Base-by-base conservation (phyloP, 2,329 filamentous ascomycete species). In the Dothistroma pini region DNA sequence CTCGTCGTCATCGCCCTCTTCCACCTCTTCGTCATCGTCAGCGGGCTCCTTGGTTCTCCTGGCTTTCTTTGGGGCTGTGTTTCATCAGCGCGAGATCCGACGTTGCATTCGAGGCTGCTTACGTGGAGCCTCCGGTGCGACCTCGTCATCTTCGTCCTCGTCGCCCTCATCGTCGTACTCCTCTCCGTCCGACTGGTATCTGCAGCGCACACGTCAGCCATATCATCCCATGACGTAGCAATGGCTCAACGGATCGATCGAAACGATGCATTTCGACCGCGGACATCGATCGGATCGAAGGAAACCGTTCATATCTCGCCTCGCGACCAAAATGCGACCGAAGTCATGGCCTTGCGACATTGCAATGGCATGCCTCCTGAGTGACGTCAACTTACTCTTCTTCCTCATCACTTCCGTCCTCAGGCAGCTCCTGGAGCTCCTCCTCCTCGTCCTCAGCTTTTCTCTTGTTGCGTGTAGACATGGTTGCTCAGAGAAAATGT, bases 381-480 rank as follows among this genome's bases (percentile, higher is more conserved):
- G 53, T 52, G 58, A 52, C 58, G 53, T 52, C 38, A 59, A 34
- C 77, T 73, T 76, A 77, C 74, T 78, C 77, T 62, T 75, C 72
- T 61, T 78, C 76, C 57, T 74, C 75, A 61, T 77, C 77, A 56
- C 76, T 75, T 59, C 75, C 76, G 58, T 78, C 77, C 59, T 75
- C 76, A 4, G 77, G 77, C 31, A 79, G 75, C 49, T 76, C 76
- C 58, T 75, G 72, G 59, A 79, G 75, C 74, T 79, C 77, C 67
- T 77, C 76, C 63, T 75, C 74, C 58, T 77, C 51, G 29, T 53
- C 75, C 53, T 74, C 73, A 54, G 72, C 72, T 19, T 76, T 75
- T 58, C 77, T 74, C 73, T 78, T 78, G 65, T 76, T 78, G 67
- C 77, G 76, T 54, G 76, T 78, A 48, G 76, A 75, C 77, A 63